Conservation (phyloP, 192 early-diverging fungal species). For the Lobosporangium transversale region DNA sequence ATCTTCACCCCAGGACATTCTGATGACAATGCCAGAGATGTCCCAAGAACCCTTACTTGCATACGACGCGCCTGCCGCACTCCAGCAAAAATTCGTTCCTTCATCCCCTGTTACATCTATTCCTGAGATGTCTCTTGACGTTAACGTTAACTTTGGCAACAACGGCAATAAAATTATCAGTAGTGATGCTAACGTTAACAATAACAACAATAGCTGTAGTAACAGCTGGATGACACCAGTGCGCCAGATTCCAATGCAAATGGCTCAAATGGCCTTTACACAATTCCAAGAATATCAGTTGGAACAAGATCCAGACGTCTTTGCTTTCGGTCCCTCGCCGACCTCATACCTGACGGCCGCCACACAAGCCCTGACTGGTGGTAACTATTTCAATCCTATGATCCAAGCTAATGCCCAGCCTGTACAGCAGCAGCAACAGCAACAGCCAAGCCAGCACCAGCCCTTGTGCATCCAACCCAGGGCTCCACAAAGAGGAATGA, state of each 20-base stretch:
- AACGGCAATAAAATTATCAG: neutral
- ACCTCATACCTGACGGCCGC: slow-evolving; percentile 41
- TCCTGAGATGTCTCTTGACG: neutral
- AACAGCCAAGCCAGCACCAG: neutral
- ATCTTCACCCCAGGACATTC: slow-evolving; percentile 26
- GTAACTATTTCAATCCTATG: slow-evolving; percentile 12
- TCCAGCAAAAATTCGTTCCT: slow-evolving; percentile 10
- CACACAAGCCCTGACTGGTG: slow-evolving; percentile 21
- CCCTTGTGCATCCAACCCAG: neutral
- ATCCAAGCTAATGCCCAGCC: slow-evolving; percentile 9
- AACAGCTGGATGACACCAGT: slow-evolving; percentile 1
- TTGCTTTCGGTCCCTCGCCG: slow-evolving; percentile 18
- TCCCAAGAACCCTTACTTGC: slow-evolving; percentile 9
- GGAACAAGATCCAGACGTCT: slow-evolving; percentile 29
- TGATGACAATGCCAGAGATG: slow-evolving; percentile 31
- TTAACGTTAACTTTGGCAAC: neutral
- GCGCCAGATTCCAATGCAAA: slow-evolving; percentile 3
- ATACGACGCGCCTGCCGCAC: slow-evolving; percentile 12
- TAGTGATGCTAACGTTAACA: neutral
- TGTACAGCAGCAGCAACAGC: slow-evolving; percentile 1
- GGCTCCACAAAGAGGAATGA: slow-evolving; percentile 14
- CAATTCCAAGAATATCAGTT: slow-evolving; percentile 44
- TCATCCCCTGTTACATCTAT: neutral
- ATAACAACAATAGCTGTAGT: neutral
- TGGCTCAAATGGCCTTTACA: slow-evolving; percentile 8